A percentile compares a stretch with the other conserved stretches of the same genome.
Conservation (phyloP, 345 rosid genomes). For the Excoecaria agallocha region DNA sequence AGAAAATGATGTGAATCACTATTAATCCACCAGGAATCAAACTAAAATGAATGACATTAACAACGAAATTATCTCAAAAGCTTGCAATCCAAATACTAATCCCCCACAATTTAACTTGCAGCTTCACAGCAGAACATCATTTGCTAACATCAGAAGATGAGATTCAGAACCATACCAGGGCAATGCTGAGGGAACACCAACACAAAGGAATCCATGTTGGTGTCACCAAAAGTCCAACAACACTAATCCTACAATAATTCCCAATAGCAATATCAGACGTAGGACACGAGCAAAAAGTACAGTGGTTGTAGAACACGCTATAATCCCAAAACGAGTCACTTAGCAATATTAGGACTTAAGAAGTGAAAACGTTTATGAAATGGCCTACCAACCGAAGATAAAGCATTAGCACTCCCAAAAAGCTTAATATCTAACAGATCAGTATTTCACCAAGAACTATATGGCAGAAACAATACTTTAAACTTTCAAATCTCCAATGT, state of each 20-base stretch:
- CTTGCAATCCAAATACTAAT: slow-evolving; percentile 4
- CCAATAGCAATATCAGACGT: slow-evolving; percentile 42
- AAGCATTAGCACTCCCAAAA: slow-evolving; percentile 12
- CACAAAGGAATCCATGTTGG: slow-evolving; percentile 53
- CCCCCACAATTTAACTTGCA: slow-evolving; percentile 19
- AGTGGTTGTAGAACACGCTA: slow-evolving; percentile 24
- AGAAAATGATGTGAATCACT: not conserved
- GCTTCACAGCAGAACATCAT: slow-evolving; percentile 29
- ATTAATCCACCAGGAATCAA: not conserved
- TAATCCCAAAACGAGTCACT: slow-evolving; percentile 28
- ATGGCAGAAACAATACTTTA: not conserved
- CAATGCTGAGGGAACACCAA: slow-evolving; percentile 53
- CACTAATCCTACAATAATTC: slow-evolving; percentile 64
- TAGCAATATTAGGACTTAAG: slow-evolving; percentile 10
- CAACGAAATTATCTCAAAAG: slow-evolving; percentile 14
- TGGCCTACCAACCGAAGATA: slow-evolving; percentile 1
- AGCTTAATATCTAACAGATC: slow-evolving; percentile 20
- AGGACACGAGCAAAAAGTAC: slow-evolving; percentile 28
- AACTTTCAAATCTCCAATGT: slow-evolving; percentile 11
- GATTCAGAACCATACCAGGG: slow-evolving; percentile 58
- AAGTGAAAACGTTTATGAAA: not conserved
- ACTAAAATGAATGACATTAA: not conserved
- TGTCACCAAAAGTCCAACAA: slow-evolving; percentile 49
- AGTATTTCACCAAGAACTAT: slow-evolving; percentile 3
- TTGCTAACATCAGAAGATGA: slow-evolving; percentile 34